phyloP scores from a whole-genome alignment of 2,329 filamentous ascomycete genomes.

The Calonectria hawksworthii region DNA sequence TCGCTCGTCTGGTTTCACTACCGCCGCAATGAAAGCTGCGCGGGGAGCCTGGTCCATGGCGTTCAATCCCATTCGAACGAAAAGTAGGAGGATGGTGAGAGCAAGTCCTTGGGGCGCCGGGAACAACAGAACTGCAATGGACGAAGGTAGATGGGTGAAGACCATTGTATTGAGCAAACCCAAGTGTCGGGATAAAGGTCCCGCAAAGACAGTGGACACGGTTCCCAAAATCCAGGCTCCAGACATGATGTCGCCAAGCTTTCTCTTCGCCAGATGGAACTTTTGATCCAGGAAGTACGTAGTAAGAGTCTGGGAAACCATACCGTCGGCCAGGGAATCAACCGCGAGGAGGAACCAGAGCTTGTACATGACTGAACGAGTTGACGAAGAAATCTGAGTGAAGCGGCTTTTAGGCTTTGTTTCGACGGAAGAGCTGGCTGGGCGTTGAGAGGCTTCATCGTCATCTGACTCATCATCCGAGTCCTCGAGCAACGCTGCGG shows the following conservation, averaged over 20 bases:
- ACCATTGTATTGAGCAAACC: conserved; percentile 77
- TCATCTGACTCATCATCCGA: conserved; percentile 34
- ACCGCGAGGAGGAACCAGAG: conserved; percentile 75
- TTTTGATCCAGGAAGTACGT: conserved; percentile 71
- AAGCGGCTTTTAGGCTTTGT: conserved; percentile 55
- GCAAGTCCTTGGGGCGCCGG: conserved; percentile 66
- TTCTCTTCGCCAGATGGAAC: conserved; percentile 68
- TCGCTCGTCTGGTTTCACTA: conserved; percentile 74
- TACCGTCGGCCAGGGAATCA: conserved; percentile 76
- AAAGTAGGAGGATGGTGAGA: conserved; percentile 67
- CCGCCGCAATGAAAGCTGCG: conserved; percentile 75
- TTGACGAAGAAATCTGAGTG: conserved; percentile 69
- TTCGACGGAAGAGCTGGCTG: conserved; percentile 10
- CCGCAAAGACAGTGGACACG: conserved; percentile 68
- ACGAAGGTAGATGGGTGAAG: conserved; percentile 73
- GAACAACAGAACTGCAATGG: conserved; percentile 71
- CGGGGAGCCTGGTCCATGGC: conserved; percentile 79
- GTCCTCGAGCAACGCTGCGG: conserved; percentile 44
- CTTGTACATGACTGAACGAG: conserved; percentile 71
- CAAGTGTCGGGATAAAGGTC: conserved; percentile 69
- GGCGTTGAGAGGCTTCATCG: conserved; percentile 24
- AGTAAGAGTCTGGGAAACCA: conserved; percentile 71
- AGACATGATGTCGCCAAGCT: conserved; percentile 71
- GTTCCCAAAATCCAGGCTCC: conserved; percentile 67
- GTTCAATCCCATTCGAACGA: conserved; percentile 73